Base-by-base conservation (phyloP, 73 alveolate genomes). In the Paramecium primaurelia region DNA sequence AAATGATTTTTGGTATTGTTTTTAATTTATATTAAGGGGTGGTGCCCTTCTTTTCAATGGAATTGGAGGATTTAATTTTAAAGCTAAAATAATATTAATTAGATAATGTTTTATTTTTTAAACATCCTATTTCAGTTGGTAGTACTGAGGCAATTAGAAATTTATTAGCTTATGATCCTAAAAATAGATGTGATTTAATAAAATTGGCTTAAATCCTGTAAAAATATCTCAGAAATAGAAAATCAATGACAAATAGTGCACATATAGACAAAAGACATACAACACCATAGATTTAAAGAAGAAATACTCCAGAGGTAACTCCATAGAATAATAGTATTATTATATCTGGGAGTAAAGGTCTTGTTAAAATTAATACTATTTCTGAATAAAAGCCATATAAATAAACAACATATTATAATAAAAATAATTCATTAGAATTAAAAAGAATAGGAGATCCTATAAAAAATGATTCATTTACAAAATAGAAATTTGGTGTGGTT, bases 41-140 rank as follows among this genome's bases (percentile, higher is more conserved):
- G n/a, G 91, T 80, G 7, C 91, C 91, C 1, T 80, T 80, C 14
- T 80, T 80, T 44, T 80, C 91, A 25, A 80, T 80, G 91, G 91
- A 80, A 22, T n/a, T 45, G 4, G 71, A 40, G 8, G 91, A 45
- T 32, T 20, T 80, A 42, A 47, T 42, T 32, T 8, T 2, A 47
- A 80, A 45, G 30, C 42, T 80, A 4, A 80, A 80, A 44, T 20
- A 42, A 42, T 80, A 45, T 25, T 22, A 45, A 9, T 80, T 20
- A 42, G 91, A 80, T 37, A 0, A 73, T 12, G 28, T 44, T 2
- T 38, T 73, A 37, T 6, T 73, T 36, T 73, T 73, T 7, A 1
- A 14, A 18, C 58, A 40, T 37, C 34, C 60, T 16, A 73, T 73
- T 64, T 64, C 84, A 14, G 8, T 0, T 3, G 84, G 84, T 9